Conservation (phyloP, 495 filamentous ascomycete species). For the Parachaetomium inaequale region DNA sequence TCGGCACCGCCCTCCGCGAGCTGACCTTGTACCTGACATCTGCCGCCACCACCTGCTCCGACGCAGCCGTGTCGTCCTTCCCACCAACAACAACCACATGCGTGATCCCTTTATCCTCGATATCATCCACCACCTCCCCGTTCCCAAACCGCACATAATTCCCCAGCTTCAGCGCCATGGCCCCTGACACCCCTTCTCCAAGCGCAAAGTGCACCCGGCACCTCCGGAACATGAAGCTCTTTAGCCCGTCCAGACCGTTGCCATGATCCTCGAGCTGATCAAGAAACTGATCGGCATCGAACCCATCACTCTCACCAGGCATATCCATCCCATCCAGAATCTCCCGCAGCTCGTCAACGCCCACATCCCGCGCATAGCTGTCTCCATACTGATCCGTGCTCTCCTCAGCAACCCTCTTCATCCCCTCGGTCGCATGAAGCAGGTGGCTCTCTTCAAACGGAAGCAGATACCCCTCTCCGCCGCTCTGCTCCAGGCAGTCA, state of each 20-base stretch:
- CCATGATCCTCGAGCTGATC: constrained; percentile 56
- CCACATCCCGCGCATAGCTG: constrained; percentile 74
- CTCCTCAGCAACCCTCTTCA: constrained; percentile 28
- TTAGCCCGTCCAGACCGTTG: constrained; percentile 45
- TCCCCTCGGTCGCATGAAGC: constrained; percentile 39
- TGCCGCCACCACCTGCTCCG: constrained; percentile 36
- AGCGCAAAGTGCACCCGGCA: constrained; percentile 53
- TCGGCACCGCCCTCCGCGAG: constrained; percentile 53
- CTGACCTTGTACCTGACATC: constrained; percentile 45
- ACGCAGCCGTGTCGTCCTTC: constrained; percentile 23
- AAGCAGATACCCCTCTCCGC: constrained; percentile 53
- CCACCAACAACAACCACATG: constrained; percentile 58
- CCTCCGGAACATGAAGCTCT: constrained; percentile 65
- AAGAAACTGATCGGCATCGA: constrained; percentile 43
- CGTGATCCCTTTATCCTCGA: constrained; percentile 53
- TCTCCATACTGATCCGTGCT: constrained; percentile 77
- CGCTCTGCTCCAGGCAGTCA: constrained; percentile 69
- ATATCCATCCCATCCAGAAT: constrained; percentile 49
- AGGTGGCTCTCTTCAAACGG: constrained; percentile 51
- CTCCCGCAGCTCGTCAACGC: constrained; percentile 58
- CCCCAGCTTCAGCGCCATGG: constrained; percentile 28
- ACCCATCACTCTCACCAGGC: constrained; percentile 17
- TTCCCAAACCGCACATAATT: constrained; percentile 63
- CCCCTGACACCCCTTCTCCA: constrained; percentile 17
- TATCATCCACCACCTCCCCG: constrained; percentile 47